phyloP scores from a whole-genome alignment of 1,284 basidiomycete genomes.

The Naganishia sp. region DNA sequence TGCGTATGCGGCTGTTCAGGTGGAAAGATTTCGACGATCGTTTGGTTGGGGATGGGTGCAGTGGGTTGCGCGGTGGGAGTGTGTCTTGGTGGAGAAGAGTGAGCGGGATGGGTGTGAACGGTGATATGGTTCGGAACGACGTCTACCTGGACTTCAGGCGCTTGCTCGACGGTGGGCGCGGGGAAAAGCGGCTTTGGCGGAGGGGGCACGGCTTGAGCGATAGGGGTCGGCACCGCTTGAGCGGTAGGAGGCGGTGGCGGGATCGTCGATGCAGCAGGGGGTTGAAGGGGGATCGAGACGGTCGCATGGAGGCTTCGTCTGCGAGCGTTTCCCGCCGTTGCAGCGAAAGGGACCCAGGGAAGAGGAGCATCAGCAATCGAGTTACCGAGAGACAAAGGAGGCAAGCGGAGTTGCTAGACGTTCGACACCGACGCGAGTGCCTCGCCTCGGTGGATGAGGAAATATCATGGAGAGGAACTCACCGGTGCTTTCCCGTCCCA shows the following conservation, averaged over 20 bases:
- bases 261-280: not conserved
- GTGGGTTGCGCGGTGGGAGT: too few species aligned
- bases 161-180: not conserved
- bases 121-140: constrained; percentile 1
- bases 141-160: constrained; percentile 9
- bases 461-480: not conserved
- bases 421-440: too few species aligned
- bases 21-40: constrained; percentile 10
- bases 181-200: not conserved
- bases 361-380: not conserved
- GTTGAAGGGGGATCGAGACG: constrained; percentile 17
- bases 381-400: too few species aligned
- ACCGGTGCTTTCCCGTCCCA: constrained; percentile 11
- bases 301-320: constrained; percentile 22
- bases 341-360: not conserved
- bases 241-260: not conserved
- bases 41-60: not conserved
- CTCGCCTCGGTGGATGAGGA: not conserved
- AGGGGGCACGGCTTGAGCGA: not conserved
- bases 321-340: not conserved
- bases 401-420: too few species aligned
- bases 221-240: not conserved
- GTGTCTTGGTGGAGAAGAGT: not conserved
- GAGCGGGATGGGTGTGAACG: not conserved
- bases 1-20: not conserved